A percentile compares a stretch with the other conserved stretches of the same genome.
Evolutionary conservation across 2,329 filamentous ascomycete genomes (phyloP).

Genomic region (Capronia coronata): DNA sequence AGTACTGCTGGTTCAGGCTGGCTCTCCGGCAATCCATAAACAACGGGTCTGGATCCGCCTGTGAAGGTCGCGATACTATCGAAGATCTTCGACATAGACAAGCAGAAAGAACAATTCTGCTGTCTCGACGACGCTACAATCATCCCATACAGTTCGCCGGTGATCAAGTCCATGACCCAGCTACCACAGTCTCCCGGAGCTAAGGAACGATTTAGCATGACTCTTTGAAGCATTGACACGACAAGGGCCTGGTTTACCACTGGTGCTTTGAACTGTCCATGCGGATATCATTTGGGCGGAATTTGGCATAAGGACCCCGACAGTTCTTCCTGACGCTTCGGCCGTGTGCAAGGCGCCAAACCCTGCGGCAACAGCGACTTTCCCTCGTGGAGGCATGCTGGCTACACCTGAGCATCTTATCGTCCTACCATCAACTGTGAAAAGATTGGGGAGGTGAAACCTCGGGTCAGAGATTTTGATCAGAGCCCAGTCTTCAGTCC

Average conservation of each 20-base stretch:
- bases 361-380: neutral
- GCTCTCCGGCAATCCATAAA: too few relatives aligned
- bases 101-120: neutral
- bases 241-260: neutral
- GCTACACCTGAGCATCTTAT: neutral
- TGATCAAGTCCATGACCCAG: neutral
- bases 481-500: neutral
- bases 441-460: neutral
- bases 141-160: neutral
- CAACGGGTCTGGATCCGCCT: too few relatives aligned
- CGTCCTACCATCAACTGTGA: neutral
- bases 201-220: neutral
- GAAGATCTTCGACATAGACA: constrained; percentile 1
- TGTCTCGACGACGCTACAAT: neutral
- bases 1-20: too few relatives aligned
- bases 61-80: constrained; percentile 8
- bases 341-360: neutral
- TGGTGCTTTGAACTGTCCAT: neutral
- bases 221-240: neutral
- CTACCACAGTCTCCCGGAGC: neutral
- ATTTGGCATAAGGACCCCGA: neutral
- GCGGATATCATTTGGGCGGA: neutral
- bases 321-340: neutral
- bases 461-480: neutral
- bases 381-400: neutral